phyloP scores from a whole-genome alignment of 345 rosid genomes.

The Erucastrum elatum region DNA sequence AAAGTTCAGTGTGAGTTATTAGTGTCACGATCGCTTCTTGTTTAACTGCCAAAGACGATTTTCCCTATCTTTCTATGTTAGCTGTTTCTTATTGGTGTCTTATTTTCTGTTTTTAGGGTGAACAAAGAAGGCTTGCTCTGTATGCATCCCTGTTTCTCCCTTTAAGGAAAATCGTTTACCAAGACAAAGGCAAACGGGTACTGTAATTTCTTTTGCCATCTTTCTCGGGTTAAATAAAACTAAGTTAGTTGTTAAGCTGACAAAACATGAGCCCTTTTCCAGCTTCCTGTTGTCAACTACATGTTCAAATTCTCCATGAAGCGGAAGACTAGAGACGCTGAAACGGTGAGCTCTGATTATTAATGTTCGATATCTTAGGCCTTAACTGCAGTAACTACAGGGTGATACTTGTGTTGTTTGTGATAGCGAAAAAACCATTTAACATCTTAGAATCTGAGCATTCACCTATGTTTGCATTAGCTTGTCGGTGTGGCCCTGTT shows the following conservation, averaged over 20 bases:
- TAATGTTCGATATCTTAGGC: conserved; percentile 1
- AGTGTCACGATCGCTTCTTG: background rate
- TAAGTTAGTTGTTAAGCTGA: background rate
- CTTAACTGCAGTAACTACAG: background rate
- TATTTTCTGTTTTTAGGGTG: conserved; percentile 56
- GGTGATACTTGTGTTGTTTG: background rate
- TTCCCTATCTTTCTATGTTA: too few species aligned
- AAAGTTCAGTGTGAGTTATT: conserved; percentile 58
- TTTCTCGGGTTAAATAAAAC: conserved; percentile 10
- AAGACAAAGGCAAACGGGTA: conserved; percentile 79
- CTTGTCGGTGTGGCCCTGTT: conserved; percentile 1
- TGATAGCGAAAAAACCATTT: background rate
- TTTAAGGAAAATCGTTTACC: conserved; percentile 50
- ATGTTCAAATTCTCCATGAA: conserved; percentile 77
- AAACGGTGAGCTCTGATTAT: conserved; percentile 52
- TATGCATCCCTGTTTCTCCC: conserved; percentile 91
- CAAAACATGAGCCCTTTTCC: conserved; percentile 11
- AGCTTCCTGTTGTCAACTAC: conserved; percentile 71
- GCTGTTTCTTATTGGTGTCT: conserved; percentile 22
- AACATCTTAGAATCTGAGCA: conserved; percentile 3
- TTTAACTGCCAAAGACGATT: background rate
- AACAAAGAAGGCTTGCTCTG: conserved; percentile 67
- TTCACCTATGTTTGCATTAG: conserved; percentile 12
- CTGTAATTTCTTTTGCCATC: conserved; percentile 3
- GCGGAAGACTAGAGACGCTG: conserved; percentile 78